phyloP scores from a whole-genome alignment of 2,329 filamentous ascomycete species.

The Raffaelea arxii region DNA sequence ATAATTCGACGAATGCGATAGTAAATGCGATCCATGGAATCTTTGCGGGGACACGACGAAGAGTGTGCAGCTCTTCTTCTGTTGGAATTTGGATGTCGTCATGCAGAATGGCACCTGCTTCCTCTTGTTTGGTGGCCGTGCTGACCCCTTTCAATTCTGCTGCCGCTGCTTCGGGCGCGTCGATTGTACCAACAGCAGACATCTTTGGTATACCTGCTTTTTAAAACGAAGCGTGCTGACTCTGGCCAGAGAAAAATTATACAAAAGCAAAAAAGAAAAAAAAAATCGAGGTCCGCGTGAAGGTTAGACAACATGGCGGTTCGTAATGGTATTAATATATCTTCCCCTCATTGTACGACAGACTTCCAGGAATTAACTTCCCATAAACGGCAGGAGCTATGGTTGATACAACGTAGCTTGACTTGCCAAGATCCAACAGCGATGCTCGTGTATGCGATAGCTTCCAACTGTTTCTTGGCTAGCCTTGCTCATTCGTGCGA shows the following conservation, averaged over 20 bases:
- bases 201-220: background rate
- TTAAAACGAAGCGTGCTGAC: background rate
- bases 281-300: background rate
- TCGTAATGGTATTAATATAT: background rate
- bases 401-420: background rate
- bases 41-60: slow-evolving; percentile 52
- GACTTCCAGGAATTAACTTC: background rate
- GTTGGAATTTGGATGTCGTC: slow-evolving; percentile 32
- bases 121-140: background rate
- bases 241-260: background rate
- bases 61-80: slow-evolving; percentile 48
- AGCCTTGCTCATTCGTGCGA: background rate
- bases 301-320: background rate
- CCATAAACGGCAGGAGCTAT: background rate
- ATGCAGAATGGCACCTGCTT: background rate
- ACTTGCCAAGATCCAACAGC: background rate
- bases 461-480: background rate
- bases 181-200: background rate
- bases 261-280: background rate
- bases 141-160: background rate
- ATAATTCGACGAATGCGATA: slow-evolving; percentile 62
- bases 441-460: background rate
- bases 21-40: slow-evolving; percentile 59
- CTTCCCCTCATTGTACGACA: background rate
- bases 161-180: background rate